Percentiles rank a stretch among this genome's conserved stretches.
These are phyloP conservation scores for Solanum peruvianum DNA, from an alignment of 257 asterid species.

Conservation along the genomic window DNA sequence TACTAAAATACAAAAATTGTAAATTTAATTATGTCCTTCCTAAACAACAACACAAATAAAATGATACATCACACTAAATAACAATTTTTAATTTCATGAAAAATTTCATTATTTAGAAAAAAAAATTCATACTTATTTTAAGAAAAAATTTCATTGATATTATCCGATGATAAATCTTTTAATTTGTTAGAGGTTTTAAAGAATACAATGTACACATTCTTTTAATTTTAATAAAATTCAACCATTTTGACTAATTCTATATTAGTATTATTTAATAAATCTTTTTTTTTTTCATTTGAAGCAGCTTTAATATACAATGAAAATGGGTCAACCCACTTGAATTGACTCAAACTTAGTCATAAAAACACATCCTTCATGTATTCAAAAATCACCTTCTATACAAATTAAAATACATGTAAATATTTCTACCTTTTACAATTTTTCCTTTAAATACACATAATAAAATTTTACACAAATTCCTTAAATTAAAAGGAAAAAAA, in stretches of 20 bases:
- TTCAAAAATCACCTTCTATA: not conserved
- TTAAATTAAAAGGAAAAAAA: not conserved
- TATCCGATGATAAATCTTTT: not conserved
- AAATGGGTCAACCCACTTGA: not conserved
- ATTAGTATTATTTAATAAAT: not conserved
- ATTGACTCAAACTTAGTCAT: not conserved
- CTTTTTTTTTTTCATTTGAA: not conserved
- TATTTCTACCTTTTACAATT: not conserved
- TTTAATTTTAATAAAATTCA: not conserved
- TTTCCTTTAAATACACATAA: not conserved
- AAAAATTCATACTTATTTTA: not conserved
- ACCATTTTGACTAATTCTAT: not conserved
- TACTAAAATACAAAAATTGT: not conserved
- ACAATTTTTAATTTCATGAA: not conserved
- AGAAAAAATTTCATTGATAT: not conserved
- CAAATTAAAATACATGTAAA: not conserved
- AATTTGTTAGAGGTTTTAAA: not conserved
- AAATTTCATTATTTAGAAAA: not conserved
- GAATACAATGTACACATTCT: too few relatives aligned
- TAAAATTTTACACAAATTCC: not conserved
- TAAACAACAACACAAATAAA: not conserved
- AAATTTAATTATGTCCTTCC: not conserved
- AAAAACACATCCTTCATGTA: not conserved
- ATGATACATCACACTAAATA: not conserved
- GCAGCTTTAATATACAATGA: not conserved